Percentiles rank a stretch among this genome's conserved stretches.
phyloP scores from a whole-genome alignment of 257 asterid species.

The Plectranthus barbatus region DNA sequence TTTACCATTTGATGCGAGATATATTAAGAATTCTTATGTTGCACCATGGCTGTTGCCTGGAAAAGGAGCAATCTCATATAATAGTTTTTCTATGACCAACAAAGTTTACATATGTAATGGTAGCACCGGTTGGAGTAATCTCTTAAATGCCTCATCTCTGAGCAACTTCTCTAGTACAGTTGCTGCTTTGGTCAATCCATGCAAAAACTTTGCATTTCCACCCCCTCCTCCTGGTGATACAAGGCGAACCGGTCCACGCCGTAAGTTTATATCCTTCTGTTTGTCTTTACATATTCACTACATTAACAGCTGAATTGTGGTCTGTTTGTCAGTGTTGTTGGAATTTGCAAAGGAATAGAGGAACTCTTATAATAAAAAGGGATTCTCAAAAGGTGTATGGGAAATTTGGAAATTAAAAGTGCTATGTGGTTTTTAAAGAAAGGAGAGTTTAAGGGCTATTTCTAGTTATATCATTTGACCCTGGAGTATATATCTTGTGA shows the following conservation, averaged over 20 bases:
- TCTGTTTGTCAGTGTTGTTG: background rate
- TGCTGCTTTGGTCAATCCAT: constrained; percentile 37
- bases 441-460: background rate
- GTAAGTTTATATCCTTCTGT: constrained; percentile 45
- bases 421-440: background rate
- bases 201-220: constrained; percentile 66
- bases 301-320: background rate
- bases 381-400: background rate
- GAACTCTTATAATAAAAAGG: background rate
- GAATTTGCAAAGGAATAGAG: background rate
- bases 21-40: constrained; percentile 36
- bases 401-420: background rate
- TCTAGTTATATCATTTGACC: background rate
- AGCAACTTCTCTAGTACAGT: constrained; percentile 21
- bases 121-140: constrained; percentile 33
- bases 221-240: constrained; percentile 78
- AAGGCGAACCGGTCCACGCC: constrained; percentile 87
- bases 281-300: background rate
- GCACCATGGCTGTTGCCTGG: constrained; percentile 27
- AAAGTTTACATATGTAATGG: constrained; percentile 45
- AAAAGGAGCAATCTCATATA: constrained; percentile 16
- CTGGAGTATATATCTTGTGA: background rate
- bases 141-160: constrained; percentile 31
- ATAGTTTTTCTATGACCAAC: constrained; percentile 16
- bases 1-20: constrained; percentile 49